Percentiles rank a stretch among this genome's conserved stretches.
Evolutionary conservation across 202 grass and related monocot genomes (phyloP).

Genomic region (Alloteropsis angusta): DNA sequence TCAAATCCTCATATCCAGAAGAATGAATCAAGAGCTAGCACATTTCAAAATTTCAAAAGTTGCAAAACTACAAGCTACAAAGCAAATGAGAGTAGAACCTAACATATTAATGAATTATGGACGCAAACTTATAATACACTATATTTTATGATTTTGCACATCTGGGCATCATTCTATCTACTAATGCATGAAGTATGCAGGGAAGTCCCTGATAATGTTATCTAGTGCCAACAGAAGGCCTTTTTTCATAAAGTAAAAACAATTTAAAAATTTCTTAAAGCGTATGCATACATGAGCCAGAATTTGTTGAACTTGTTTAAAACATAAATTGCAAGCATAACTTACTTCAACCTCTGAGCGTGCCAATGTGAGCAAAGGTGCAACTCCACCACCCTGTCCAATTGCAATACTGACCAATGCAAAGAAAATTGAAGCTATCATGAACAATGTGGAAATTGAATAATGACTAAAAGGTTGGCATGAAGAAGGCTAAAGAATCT

Average conservation of each 20-base stretch:
- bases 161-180: background rate
- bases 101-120: background rate
- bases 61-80: background rate
- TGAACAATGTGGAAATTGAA: background rate
- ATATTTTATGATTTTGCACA: background rate
- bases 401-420: constrained; percentile 65
- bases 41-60: constrained; percentile 1
- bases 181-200: background rate
- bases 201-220: background rate
- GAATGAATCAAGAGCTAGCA: background rate
- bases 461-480: background rate
- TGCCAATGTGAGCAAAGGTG: constrained; percentile 74
- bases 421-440: constrained; percentile 27
- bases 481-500: background rate
- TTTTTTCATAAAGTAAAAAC: background rate
- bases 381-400: constrained; percentile 75
- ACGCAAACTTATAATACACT: background rate
- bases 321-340: constrained; percentile 16
- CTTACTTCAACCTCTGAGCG: constrained; percentile 78
- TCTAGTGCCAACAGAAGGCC: background rate
- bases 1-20: background rate
- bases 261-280: background rate
- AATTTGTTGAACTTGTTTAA: background rate
- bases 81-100: background rate
- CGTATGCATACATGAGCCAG: background rate